Percentiles rank a stretch among this genome's conserved stretches.
phyloP scores from a whole-genome alignment of 2,329 filamentous ascomycete genomes.

The Claviceps capensis region DNA sequence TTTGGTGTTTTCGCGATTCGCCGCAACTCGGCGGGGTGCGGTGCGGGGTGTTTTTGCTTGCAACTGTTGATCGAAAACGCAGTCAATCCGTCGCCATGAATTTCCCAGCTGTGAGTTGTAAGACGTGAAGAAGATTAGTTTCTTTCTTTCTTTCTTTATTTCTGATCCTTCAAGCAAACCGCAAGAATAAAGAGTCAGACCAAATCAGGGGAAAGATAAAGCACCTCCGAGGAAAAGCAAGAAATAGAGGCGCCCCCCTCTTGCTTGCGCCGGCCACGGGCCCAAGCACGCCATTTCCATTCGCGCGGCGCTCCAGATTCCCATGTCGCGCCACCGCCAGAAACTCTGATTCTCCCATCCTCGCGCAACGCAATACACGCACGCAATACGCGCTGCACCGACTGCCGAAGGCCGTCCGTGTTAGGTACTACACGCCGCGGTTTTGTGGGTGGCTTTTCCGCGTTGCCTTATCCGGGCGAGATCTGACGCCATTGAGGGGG shows the following conservation, averaged over 20 bases:
- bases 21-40: too few species aligned
- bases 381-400: not conserved
- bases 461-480: constrained; percentile 1
- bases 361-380: not conserved
- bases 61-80: too few species aligned
- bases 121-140: too few species aligned
- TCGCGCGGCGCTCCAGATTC: too few species aligned
- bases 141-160: too few species aligned
- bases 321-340: not conserved
- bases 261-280: not conserved
- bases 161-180: too few species aligned
- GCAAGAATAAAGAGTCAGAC: too few species aligned
- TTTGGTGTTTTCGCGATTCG: too few species aligned
- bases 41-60: too few species aligned
- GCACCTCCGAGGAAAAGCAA: not conserved
- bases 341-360: not conserved
- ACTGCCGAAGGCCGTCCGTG: not conserved
- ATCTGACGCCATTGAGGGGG: constrained; percentile 22
- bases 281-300: not conserved
- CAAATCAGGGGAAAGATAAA: not conserved
- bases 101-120: too few species aligned
- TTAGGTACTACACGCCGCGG: not conserved
- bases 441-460: not conserved
- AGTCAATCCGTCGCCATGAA: too few species aligned
- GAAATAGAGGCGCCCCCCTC: not conserved